Base-by-base conservation (phyloP, 768 basidiomycete genomes). In the Mycena kentingensis region DNA sequence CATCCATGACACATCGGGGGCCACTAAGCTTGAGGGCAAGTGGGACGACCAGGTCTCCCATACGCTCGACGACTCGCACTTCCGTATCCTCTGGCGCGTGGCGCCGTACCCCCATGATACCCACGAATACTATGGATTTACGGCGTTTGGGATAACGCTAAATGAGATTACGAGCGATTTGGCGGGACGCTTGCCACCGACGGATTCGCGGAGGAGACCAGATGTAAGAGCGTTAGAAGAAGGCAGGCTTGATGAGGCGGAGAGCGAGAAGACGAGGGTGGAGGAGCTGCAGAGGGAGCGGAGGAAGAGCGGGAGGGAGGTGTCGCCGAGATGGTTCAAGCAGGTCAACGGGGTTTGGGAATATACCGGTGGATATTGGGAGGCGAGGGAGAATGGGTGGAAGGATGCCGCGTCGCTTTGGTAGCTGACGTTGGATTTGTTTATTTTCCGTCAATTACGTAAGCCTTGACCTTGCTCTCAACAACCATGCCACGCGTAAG, bases 41-140 rank as follows among this genome's bases (percentile, higher is more conserved):
- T 95, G 92, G 93, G 88, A 94, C 63, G 88, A 93, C 52, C 83
- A 84, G 60, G 69, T 94, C 53, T 80, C 81, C n/a, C 84, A 83
- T 57, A 80, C 79, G 41, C 72, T 87, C 24, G 87, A 86, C 65
- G 72, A 80, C 16, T 84, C 81, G 3, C 82, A 86, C 65, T 81
- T 88, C 63, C 85, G 78, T 49, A 77, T 90, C 37, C 77, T 95
- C 44, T 95, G 92, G 92, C 81, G 86, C 49, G 80, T 84, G 35
- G 68, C 77, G 11, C 82, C 87, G 11, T 92, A 88, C 70, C 87
- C 88, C 25, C 82, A 85, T 61, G 78, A 90, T 62, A 68, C 81
- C 16, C 75, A 77, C 45, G 81, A 87, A 44, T 85, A 82, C 65
- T 95, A 93, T 64, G 92, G 92, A 12, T 92, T 93, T 68, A 91